Evolutionary conservation across 2,329 filamentous ascomycete genomes (phyloP), one percentile per base, ranked within the genome.

Genomic region (Westerdykella aurantiaca): DNA sequence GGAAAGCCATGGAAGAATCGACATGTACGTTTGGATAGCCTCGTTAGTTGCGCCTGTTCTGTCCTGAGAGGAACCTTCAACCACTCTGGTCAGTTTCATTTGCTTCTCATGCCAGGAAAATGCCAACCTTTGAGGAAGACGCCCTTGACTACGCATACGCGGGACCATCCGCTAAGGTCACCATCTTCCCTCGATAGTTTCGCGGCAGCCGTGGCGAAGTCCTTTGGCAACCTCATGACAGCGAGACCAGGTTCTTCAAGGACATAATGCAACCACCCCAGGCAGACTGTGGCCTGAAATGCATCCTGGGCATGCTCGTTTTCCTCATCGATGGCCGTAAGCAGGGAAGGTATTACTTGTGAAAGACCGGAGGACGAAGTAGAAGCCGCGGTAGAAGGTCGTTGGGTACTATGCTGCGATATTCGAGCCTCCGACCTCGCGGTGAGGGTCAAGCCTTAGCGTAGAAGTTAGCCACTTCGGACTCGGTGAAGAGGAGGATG

Each of bases 231-330:
- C 44, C 73, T 77, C 31, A 71, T 70, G 34, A 79, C 68, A 31
- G 84, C 83, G 34, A 80, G 64, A 1, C 71, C 72, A 51, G 85
- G 85, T 54, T 94, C 85, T 29, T 80, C 82, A 42, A 85, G 68
- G 7, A 82, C 79, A 81, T 86, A 95, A 60, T 94, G 82, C 56
- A 95, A 74, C 86, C 89, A 94, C 43, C 83, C 89, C 37, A 91
- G 67, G 65, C 88, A 93, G 41, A 93, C 82, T 48, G 81, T 83
- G 25, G 88, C 90, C 67, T 95, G 88, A 54, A 91, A 76, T 9
- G 72, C 66, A 59, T 83, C 81, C 57, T 80, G 73, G n/a, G 61
- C 65, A 10, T 69, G 62, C 11, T 67, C 68, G 11, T 50, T 50
- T 49, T 72, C 68, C 34, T 66, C 58, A 31, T 71, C 63, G 25